A percentile compares a stretch with the other conserved stretches of the same genome.
Evolutionary conservation across 164 flowering plant genomes (phyloP).

Genomic region (Tinospora cordifolia): DNA sequence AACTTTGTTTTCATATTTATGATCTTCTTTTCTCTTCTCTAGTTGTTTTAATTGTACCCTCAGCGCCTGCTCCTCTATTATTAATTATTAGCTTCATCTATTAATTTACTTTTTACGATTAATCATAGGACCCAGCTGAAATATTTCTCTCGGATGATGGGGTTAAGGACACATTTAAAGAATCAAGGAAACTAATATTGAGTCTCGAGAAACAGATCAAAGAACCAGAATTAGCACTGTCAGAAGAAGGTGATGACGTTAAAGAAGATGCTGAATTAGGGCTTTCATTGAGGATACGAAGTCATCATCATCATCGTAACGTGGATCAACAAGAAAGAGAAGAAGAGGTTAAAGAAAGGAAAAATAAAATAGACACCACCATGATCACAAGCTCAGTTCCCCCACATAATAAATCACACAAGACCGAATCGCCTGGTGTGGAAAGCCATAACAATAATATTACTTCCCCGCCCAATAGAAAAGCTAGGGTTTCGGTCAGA

Average conservation of each 20-base stretch:
- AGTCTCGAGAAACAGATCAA: conserved; percentile 9
- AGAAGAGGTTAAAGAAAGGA: conserved; percentile 13
- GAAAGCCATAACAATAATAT: conserved; percentile 9
- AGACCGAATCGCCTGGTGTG: conserved; percentile 26
- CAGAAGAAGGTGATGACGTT: conserved; percentile 17
- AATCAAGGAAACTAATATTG: conserved; percentile 7
- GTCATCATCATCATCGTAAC: conserved; percentile 1
- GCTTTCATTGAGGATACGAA: conserved; percentile 44
- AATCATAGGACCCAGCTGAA: conserved; percentile 42
- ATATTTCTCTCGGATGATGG: conserved; percentile 24
- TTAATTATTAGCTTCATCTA: too few relatives aligned
- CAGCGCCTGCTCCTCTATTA: too few relatives aligned
- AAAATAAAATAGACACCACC: conserved; percentile 8
- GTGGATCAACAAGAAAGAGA: conserved; percentile 12
- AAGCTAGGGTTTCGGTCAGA: conserved; percentile 81
- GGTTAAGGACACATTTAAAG: conserved; percentile 6
- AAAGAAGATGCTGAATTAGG: conserved; percentile 36
- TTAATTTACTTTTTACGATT: neutral
- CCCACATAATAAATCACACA: conserved; percentile 20
- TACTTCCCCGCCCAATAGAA: conserved; percentile 39
- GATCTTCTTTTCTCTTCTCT: neutral
- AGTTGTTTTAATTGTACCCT: neutral
- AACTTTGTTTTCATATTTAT: neutral
- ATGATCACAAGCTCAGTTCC: conserved; percentile 4
- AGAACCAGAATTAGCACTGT: neutral